phyloP scores from a whole-genome alignment of 2,329 filamentous ascomycete genomes.

The Fusarium sp. region DNA sequence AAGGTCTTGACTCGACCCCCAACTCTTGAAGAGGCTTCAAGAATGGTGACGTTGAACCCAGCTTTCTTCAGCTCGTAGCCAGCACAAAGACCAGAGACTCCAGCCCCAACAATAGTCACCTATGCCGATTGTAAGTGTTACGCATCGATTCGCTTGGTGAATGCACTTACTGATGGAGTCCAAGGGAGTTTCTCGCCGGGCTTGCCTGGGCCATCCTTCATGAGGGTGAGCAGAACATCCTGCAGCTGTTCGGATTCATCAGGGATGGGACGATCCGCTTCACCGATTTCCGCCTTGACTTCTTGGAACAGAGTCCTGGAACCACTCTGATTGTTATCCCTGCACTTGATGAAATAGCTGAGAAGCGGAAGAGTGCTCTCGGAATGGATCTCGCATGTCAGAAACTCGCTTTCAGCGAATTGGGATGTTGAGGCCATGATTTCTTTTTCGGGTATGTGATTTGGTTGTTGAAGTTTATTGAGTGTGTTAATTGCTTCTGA shows the following conservation, averaged over 20 bases:
- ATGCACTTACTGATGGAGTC: not conserved
- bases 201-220: not conserved
- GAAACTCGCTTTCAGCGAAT: not conserved
- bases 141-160: fast-evolving
- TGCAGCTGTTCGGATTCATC: not conserved
- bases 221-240: not conserved
- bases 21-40: not conserved
- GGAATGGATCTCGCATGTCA: not conserved
- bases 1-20: not conserved
- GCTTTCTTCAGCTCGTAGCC: not conserved
- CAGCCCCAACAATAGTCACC: not conserved
- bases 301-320: not conserved
- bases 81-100: not conserved
- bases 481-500: not conserved
- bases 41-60: not conserved
- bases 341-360: not conserved
- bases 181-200: not conserved
- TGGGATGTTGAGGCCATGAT: not conserved
- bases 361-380: not conserved
- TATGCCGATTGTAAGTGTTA: not conserved
- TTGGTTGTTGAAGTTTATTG: too few relatives aligned
- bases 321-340: not conserved
- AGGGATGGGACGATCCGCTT: not conserved
- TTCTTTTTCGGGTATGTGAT: too few relatives aligned
- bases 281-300: not conserved